Conservation (phyloP, 2,329 filamentous ascomycete species). For the Apiospora malaysiana region DNA sequence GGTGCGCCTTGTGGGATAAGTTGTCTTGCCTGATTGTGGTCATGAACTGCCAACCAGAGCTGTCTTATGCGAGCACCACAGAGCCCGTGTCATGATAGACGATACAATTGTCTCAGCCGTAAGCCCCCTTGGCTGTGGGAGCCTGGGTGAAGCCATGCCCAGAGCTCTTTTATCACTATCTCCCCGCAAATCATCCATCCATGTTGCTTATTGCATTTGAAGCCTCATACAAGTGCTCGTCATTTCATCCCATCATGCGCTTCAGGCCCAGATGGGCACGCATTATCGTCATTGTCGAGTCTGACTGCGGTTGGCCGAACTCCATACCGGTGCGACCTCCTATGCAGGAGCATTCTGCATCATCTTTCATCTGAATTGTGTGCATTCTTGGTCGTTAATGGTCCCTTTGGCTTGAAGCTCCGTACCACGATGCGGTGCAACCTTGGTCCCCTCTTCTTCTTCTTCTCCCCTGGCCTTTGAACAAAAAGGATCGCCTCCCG, state of each 20-base stretch:
- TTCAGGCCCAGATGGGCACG: not conserved
- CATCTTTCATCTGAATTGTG: constrained; percentile 18
- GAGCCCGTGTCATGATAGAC: not conserved
- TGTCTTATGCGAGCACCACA: not conserved
- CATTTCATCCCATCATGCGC: not conserved
- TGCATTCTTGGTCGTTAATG: constrained; percentile 4
- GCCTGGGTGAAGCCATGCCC: not conserved
- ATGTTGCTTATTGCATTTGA: not conserved
- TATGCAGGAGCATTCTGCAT: constrained; percentile 22
- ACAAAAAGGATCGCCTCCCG: not conserved
- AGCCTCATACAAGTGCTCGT: not conserved
- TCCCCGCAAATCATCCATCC: not conserved
- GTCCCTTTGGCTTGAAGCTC: not conserved
- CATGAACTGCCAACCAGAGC: not conserved
- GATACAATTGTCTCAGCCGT: not conserved
- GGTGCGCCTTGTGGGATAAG: not conserved
- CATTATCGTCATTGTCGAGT: constrained; percentile 18
- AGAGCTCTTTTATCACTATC: not conserved
- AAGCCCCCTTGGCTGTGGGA: not conserved
- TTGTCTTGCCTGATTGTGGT: not conserved
- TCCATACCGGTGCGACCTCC: constrained; percentile 11
- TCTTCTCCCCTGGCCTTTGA: not conserved
- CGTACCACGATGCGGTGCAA: constrained; percentile 15
- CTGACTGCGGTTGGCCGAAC: constrained; percentile 11
- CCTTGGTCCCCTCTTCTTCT: constrained; percentile 10